Evolutionary conservation across 768 basidiomycete species (phyloP).

Genomic region (Cyclocybe aegerita): DNA sequence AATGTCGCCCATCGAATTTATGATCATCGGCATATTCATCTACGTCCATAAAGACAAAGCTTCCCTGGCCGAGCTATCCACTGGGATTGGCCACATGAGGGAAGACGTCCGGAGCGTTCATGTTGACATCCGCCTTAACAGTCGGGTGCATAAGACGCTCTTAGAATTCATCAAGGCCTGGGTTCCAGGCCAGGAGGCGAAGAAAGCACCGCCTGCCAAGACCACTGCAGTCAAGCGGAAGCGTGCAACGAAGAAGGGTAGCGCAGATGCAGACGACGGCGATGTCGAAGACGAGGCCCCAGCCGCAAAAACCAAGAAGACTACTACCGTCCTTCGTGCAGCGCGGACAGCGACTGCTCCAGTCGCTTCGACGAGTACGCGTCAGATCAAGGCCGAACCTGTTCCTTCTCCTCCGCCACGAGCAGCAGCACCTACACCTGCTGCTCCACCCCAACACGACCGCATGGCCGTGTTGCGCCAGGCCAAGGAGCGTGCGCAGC

Average conservation of each 20-base stretch:
- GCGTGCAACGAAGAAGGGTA: constrained; percentile 2
- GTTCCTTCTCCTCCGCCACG: not conserved
- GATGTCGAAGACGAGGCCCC: constrained; percentile 3
- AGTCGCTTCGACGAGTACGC: not conserved
- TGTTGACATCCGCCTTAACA: constrained; percentile 67
- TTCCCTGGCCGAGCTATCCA: constrained; percentile 37
- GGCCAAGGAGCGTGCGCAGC: constrained; percentile 18
- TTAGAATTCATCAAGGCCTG: constrained; percentile 46
- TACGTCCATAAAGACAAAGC: constrained; percentile 43
- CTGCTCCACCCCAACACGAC: constrained; percentile 9
- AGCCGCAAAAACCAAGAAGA: constrained; percentile 7
- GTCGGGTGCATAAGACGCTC: constrained; percentile 53
- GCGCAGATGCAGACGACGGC: constrained; percentile 16
- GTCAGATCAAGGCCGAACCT: constrained; percentile 11
- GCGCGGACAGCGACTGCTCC: constrained; percentile 3
- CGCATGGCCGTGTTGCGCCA: constrained; percentile 23
- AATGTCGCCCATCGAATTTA: constrained; percentile 70
- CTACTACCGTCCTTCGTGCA: constrained; percentile 4
- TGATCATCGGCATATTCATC: constrained; percentile 55
- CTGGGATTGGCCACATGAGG: constrained; percentile 52
- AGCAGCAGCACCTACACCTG: not conserved
- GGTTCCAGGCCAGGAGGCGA: constrained; percentile 2
- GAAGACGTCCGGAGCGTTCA: constrained; percentile 51
- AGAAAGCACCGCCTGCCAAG: not conserved
- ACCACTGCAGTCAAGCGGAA: constrained; percentile 16